Conservation (phyloP, 352 stramenopile species). For the Aphanomyces invadans region DNA sequence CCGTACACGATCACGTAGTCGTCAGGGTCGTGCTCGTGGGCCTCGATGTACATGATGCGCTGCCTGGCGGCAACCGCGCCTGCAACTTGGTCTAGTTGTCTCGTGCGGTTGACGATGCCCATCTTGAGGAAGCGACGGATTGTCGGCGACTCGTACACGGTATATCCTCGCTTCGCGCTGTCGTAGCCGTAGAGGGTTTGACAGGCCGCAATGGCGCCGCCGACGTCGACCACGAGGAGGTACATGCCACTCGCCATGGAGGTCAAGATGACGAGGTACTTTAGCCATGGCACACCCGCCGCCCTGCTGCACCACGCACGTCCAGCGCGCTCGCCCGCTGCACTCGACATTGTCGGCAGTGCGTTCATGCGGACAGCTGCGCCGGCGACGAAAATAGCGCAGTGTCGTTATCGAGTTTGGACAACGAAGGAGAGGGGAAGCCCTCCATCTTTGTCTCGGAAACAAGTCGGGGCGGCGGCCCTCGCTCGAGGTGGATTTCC, state of each 20-base stretch:
- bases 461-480: too few relatives aligned
- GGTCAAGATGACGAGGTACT: not conserved
- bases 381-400: too few relatives aligned
- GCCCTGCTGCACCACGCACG: not conserved
- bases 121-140: not conserved
- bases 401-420: too few relatives aligned
- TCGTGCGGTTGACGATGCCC: not conserved
- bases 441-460: too few relatives aligned
- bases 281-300: not conserved
- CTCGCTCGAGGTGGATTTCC: too few relatives aligned
- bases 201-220: not conserved
- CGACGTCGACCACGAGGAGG: not conserved
- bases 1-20: not conserved
- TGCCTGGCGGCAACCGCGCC: not conserved
- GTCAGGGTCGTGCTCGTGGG: not conserved
- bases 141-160: not conserved
- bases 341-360: too few relatives aligned
- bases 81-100: not conserved
- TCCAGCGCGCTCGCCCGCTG: too few relatives aligned
- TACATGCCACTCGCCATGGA: not conserved
- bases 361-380: too few relatives aligned
- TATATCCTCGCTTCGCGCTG: not conserved
- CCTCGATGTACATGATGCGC: constrained; percentile 4
- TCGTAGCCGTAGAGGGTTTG: not conserved
- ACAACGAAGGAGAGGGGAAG: too few relatives aligned